Evolutionary conservation across 257 asterid species (phyloP).

Genomic region (Dorcoceras hygrometricum): DNA sequence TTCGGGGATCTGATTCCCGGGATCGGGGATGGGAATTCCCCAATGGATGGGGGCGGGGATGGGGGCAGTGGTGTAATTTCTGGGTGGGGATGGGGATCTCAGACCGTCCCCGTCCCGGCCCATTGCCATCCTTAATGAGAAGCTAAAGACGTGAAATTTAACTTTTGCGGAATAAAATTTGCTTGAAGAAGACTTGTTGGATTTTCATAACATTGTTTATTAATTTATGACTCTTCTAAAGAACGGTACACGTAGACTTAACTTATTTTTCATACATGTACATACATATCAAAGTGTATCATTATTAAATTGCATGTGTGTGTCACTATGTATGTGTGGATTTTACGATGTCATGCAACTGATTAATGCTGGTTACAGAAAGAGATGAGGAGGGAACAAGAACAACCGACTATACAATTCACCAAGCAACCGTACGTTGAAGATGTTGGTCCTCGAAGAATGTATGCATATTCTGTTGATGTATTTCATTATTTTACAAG

Average conservation of each 20-base stretch:
- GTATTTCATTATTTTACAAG: not conserved
- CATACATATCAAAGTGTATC: not conserved
- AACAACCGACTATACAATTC: conserved; percentile 41
- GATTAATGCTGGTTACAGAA: conserved; percentile 18
- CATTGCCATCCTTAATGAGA: no score
- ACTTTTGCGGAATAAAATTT: no score
- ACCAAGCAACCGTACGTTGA: conserved; percentile 75
- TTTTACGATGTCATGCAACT: not conserved
- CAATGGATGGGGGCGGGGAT: no score
- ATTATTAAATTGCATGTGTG: no score
- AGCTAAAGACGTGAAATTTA: no score
- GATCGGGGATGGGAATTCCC: no score
- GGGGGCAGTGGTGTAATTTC: no score
- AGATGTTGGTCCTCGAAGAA: conserved; percentile 84
- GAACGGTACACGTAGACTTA: not conserved
- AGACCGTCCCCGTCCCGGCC: no score
- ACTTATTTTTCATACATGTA: not conserved
- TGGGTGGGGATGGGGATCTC: no score
- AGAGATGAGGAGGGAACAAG: conserved; percentile 44
- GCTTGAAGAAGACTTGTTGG: not conserved
- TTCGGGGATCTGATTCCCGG: no score
- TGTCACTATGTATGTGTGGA: not conserved
- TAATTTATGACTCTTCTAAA: not conserved
- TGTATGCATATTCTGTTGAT: conserved; percentile 36
- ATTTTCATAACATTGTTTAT: not conserved